Evolutionary conservation across 169 alveolate species (phyloP).

Genomic region (Plasmodium chabaudi): DNA sequence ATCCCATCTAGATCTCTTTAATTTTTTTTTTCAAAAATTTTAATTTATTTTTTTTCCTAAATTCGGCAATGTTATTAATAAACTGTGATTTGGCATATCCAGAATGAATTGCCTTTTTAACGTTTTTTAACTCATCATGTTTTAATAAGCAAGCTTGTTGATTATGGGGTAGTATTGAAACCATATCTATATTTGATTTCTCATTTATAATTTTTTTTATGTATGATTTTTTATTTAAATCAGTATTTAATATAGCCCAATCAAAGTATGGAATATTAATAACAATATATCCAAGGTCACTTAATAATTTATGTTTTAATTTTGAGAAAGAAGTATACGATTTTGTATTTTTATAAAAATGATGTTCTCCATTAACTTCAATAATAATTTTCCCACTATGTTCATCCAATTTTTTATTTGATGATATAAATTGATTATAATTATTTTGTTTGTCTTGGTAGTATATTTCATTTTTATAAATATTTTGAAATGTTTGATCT

Average conservation of each 20-base stretch:
- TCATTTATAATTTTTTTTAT: conserved; percentile 42
- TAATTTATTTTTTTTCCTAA: conserved; percentile 41
- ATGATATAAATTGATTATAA: background rate
- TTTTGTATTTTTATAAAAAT: conserved; percentile 90
- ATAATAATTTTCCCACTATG: conserved; percentile 69
- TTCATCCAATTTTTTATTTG: background rate
- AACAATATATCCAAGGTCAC: conserved; percentile 90
- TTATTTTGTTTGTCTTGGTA: background rate
- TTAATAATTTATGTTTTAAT: conserved; percentile 91
- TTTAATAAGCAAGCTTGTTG: conserved; percentile 16
- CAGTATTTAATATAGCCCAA: conserved; percentile 75
- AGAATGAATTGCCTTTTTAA: conserved; percentile 16
- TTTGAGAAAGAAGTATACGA: conserved; percentile 89
- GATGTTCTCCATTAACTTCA: conserved; percentile 94
- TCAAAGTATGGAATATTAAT: conserved; percentile 85
- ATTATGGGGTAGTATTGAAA: conserved; percentile 12
- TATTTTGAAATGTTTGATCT: conserved; percentile 11
- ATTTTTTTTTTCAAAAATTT: conserved; percentile 45
- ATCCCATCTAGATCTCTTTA: conserved; percentile 4
- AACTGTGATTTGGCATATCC: conserved; percentile 12
- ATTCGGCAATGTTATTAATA: conserved; percentile 15
- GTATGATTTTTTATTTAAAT: conserved; percentile 52
- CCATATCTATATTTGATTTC: conserved; percentile 2
- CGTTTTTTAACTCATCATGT: background rate
- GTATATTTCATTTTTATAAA: conserved; percentile 4